Conservation (phyloP, 805 yeast genomes). For the Vanderwaltozyma yarrowii region DNA sequence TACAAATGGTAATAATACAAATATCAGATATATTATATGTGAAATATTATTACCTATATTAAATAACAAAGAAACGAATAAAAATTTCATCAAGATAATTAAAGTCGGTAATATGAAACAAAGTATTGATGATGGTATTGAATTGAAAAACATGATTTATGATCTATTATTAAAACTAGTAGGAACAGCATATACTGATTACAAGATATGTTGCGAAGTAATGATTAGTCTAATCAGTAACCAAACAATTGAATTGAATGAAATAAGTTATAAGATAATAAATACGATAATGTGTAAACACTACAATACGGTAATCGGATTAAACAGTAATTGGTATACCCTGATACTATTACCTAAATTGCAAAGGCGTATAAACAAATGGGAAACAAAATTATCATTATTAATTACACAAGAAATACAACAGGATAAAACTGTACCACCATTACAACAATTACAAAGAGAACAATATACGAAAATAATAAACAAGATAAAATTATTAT, state of each 20-base stretch:
- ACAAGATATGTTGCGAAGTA: conserved; percentile 6
- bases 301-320: conserved; percentile 4
- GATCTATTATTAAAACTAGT: conserved; percentile 5
- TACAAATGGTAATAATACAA: not conserved
- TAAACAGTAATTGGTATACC: conserved; percentile 11
- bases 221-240: conserved; percentile 8
- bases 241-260: conserved; percentile 3
- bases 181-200: conserved; percentile 2
- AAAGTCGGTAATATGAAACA: conserved; percentile 28
- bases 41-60: not conserved
- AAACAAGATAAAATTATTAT: too few relatives aligned
- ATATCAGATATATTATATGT: not conserved
- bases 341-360: conserved; percentile 1
- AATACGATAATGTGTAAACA: not conserved
- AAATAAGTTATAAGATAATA: conserved; percentile 2
- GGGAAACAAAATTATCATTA: not conserved
- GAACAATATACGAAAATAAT: too few relatives aligned
- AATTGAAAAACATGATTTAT: conserved; percentile 6
- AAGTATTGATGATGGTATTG: conserved; percentile 20
- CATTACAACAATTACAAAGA: too few relatives aligned
- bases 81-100: conserved; percentile 16
- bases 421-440: too few relatives aligned
- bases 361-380: not conserved
- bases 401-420: too few relatives aligned
- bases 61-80: conserved; percentile 12